Evolutionary conservation across 116 monocot species (phyloP), one percentile per base, ranked within the genome.

Genomic region (Phalaenopsis hybrid): DNA sequence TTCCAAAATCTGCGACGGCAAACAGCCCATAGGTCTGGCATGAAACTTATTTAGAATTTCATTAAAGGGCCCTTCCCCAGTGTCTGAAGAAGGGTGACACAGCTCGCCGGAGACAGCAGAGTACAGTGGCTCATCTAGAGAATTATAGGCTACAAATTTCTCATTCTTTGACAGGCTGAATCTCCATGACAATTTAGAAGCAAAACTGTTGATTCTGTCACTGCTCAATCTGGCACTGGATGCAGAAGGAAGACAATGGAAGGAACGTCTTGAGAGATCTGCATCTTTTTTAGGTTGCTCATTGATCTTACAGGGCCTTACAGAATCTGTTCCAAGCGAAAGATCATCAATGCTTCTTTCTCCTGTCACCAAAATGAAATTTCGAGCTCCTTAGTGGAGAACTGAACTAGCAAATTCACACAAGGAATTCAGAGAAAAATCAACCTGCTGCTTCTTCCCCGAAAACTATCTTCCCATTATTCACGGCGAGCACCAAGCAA

Each of bases 391-490:
- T 52, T 74, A 55, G 23, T 21, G 31, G 31, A 52, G 67, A 75
- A 50, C 21, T 49, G 11, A 67, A 74, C 17, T n/a, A 13, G 41
- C 20, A 31, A 77, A 49, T 52, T 77, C 23, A 13, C n/a, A 75
- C 25, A 44, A 75, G 46, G 44, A 78, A 25, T 8, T 33, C 28
- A 78, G 58, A 81, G 72, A 21, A 41, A 17, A 23, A 23, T 20
- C 48, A 77, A 81, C 82, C 85, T 49, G 31, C 45, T 43, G 83
- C 68, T 81, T 86, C 82, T 83, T 87, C 88, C 82, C 79, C 81
- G 83, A 81, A 93, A n/a, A 90, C 78, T 75, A 93, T 85, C 79
- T 93, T 93, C 41, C 93, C 93, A 76, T 84, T 89, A 83, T 78
- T 84, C 77, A 93, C 83, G 0, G 89, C 90, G 52, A 89, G 73